Evolutionary conservation across 2,329 filamentous ascomycete species (phyloP).

Genomic region (Aspergillus aculeatus): DNA sequence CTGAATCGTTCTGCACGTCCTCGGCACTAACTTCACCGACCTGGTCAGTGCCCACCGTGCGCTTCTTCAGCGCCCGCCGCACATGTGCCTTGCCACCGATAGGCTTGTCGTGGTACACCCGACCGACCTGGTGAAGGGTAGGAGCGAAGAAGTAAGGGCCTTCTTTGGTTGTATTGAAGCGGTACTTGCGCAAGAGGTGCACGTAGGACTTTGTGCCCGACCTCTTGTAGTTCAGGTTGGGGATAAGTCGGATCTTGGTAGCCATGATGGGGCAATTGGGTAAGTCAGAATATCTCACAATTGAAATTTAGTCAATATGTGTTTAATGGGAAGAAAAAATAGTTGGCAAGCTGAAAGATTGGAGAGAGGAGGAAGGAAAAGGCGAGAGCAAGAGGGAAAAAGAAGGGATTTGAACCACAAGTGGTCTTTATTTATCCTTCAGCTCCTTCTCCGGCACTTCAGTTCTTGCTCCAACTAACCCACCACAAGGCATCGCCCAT

Average conservation of each 20-base stretch:
- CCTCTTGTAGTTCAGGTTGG: conserved; percentile 60
- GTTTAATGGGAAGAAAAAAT: too few relatives aligned
- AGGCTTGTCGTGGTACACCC: conserved; percentile 46
- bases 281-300: neutral
- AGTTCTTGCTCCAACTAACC: neutral
- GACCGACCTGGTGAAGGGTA: conserved; percentile 50
- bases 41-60: conserved; percentile 32
- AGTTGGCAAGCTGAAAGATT: too few relatives aligned
- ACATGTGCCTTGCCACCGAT: conserved; percentile 52
- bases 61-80: conserved; percentile 53
- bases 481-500: neutral
- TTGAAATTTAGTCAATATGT: too few relatives aligned
- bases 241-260: conserved; percentile 51
- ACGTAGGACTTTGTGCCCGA: conserved; percentile 65
- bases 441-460: neutral
- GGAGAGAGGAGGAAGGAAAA: neutral
- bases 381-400: neutral
- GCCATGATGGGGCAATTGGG: conserved; percentile 28
- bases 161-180: conserved; percentile 61
- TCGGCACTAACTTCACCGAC: conserved; percentile 57
- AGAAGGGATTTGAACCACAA: neutral
- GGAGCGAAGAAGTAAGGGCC: conserved; percentile 60
- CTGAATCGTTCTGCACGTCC: conserved; percentile 65
- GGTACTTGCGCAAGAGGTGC: conserved; percentile 60
- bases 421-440: neutral